These are phyloP conservation scores for Pseudogymnoascus sp. DNA, from an alignment of 2,329 filamentous ascomycete genomes.

Conservation along the genomic window DNA sequence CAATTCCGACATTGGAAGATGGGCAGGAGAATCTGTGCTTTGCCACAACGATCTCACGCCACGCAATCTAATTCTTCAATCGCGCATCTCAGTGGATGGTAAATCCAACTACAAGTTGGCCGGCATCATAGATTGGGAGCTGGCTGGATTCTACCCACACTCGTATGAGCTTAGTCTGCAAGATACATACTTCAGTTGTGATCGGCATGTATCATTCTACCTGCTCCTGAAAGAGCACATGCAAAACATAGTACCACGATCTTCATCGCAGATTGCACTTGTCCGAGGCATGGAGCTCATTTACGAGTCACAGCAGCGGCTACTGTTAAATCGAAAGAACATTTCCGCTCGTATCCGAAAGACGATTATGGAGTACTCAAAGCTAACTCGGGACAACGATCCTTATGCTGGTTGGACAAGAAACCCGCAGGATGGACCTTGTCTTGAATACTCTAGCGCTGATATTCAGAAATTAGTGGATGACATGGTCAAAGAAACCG, in stretches of 20 bases:
- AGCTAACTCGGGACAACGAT: slow-evolving; percentile 7
- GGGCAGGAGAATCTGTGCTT: slow-evolving; percentile 20
- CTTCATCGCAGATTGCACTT: slow-evolving; percentile 17
- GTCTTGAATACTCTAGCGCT: slow-evolving; percentile 12
- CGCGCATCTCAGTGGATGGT: slow-evolving; percentile 7
- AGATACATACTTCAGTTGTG: slow-evolving; percentile 17
- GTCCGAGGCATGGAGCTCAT: slow-evolving; percentile 16
- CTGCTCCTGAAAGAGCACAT: neutral
- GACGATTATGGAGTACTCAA: slow-evolving; percentile 13
- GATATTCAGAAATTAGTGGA: slow-evolving; percentile 12
- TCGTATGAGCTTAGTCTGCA: slow-evolving; percentile 20
- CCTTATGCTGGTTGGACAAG: slow-evolving; percentile 14
- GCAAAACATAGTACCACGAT: slow-evolving; percentile 8
- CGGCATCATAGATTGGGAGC: slow-evolving; percentile 21
- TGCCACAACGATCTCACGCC: slow-evolving; percentile 22
- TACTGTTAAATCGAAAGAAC: slow-evolving; percentile 13
- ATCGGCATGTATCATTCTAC: slow-evolving; percentile 19
- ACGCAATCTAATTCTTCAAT: slow-evolving; percentile 18
- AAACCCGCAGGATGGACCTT: slow-evolving; percentile 12
- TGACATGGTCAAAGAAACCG: slow-evolving; percentile 12
- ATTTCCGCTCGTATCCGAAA: slow-evolving; percentile 18
- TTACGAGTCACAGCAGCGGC: slow-evolving; percentile 17
- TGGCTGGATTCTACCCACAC: slow-evolving; percentile 21
- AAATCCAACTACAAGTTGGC: slow-evolving; percentile 17
- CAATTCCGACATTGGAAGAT: slow-evolving; percentile 18